Base-by-base conservation (phyloP, 768 basidiomycete genomes). In the Stropharia rugosoannulata region DNA sequence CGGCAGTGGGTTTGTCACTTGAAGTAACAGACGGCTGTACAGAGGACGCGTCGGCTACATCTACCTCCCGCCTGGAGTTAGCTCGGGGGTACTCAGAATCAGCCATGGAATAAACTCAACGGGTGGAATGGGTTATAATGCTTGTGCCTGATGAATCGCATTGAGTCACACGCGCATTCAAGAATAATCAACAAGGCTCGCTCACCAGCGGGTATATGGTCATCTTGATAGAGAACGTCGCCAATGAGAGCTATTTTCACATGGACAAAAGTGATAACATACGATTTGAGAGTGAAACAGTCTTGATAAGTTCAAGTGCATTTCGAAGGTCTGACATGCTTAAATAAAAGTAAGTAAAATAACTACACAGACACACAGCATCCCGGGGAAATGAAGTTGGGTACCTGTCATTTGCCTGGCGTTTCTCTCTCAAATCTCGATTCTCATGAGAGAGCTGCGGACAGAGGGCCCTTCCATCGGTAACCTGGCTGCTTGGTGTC, bases 251-350 rank as follows among this genome's bases (percentile, higher is more conserved):
- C 43, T 5, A 43, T 42, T 49, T 44, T 25, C 11, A 32, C 25
- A 40, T 39, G 37, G 27, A 39, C 46, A 29, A 43, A 45, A 16
- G 11, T 35, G 40, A 32, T 51, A 58, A 54, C 62, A 55, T 59
- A 62, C 62, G 54, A 49, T 39, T 27, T 16, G 51, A 41, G 32
- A 44, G 42, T 62, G 62, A 59, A 39, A 62, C 62, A 60, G 27
- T 35, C 42, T n/a, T 35, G 25, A 25, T 19, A 25, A 54, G 48
- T 43, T 54, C 39, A 48, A 18, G 29, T 3, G 29, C 29, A 32
- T 32, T 32, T 10, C 5, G 29, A 7, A 32, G 29, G 29, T 32
- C 29, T 32, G 29, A 32, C 29, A 32, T 32, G 29, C 29, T 32
- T 32, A 32, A 32, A 10, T 7, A 19, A 16, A 29, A 47, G 32